Base-by-base conservation (phyloP, 306 rosid species). In the Dryas drummondii region DNA sequence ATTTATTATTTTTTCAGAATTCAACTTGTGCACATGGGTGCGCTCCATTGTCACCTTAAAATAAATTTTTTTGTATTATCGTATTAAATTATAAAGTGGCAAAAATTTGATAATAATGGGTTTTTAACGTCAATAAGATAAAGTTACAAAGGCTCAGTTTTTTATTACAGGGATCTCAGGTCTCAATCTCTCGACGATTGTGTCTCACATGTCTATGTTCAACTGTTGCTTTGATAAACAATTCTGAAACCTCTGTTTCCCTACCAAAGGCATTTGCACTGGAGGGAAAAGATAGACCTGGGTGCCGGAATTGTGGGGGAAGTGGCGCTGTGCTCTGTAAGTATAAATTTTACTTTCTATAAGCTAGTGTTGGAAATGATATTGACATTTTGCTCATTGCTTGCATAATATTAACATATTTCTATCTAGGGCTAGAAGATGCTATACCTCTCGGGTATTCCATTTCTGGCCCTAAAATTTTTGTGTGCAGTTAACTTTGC, bases 291-390 rank as follows among this genome's bases (percentile, higher is more conserved):
- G 91, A 92, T 41, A 88, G 66, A 81, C 87, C 96, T 0, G 91
- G 11, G 4, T 94, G 98, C 75, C 82, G 96, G 82, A 94, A 94
- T 69, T 94, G 98, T 72, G 86, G 89, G 41, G 98, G 98, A 66
- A 90, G 86, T 19, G 98, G 98, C 16, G 92, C 97, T 50, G 84
- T 94, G 68, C 86, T 94, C 40, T 94, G 98, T 93, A 78, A 80
- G 97, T 76, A 49, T 19, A 50, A 32, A 48, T 3, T 45, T 68
- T 47, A 8, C 27, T 44, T 17, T 51, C 51, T 40, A 46, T 50
- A 32, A 69, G 13, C 27, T 16, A 37, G 44, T 14, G n/a, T 40
- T 69, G 59, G 42, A 52, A 51, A 69, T 69, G 73, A 51, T 51
- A 0, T 15, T 6, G 65, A 27, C 17, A 5, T 22, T 4, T 9